Base-by-base conservation (phyloP, 805 yeast genomes). In the Candida fluviatilis region DNA sequence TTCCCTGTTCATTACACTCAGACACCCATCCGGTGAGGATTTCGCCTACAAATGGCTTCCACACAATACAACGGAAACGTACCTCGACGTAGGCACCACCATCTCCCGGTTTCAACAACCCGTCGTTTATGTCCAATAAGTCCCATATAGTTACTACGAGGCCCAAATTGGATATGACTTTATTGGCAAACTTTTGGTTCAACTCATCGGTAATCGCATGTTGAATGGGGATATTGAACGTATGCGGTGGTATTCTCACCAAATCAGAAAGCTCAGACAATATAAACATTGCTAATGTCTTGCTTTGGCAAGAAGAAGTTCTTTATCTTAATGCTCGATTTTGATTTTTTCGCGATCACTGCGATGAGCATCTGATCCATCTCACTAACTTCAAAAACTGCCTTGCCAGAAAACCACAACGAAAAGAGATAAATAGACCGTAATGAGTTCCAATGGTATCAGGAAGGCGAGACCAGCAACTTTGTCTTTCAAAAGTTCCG, bases 21-120 rank as follows among this genome's bases (percentile, higher is more conserved):
- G 88, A 80, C 24, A 93, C 87, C 91, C 95, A 88, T 1, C 99
- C 99, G 0, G 89, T 82, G 18, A 93, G 59, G 5, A 91, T 78
- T 57, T 93, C 99, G 7, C 99, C 99, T 1, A 87, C 81, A 60
- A 91, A 91, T 0, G 99, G 99, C 47, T 90, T 84, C 73, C 93
- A 93, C 2, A 91, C 82, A 7, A 90, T 68, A 34, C 84, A 70
- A 36, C 97, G 65, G 54, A 89, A 86, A 39, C 69, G 74, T 14
- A 83, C 85, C 46, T 82, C 84, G 29, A 87, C 80, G 51, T 73
- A 90, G 4, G 88, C 73, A 1, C 90, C 88, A 6, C 99, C 98
- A 61, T 93, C 98, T 6, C 99, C 98, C 1, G 96, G 96, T 51
- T 80, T 84, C 42, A 93, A 69, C 46, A 86, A 71, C 4, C 98